Evolutionary conservation across 345 rosid species (phyloP), one percentile per base, ranked within the genome.

Genomic region (Syzygium aqueum): DNA sequence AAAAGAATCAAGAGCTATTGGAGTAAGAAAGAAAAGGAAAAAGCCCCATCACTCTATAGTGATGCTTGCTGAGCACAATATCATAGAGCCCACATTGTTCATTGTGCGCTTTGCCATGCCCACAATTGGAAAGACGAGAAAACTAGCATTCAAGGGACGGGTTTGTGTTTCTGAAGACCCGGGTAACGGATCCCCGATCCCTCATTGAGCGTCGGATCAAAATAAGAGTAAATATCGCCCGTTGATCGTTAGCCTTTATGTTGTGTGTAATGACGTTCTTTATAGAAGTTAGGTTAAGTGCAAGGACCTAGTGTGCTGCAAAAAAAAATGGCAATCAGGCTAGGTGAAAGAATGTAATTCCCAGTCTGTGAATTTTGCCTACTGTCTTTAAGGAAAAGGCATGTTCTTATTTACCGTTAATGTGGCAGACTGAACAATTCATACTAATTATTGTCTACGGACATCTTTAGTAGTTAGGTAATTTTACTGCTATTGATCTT

Each of bases 121-220:
- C 73, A 7, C 19, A n/a, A n/a, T 61, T 1, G 73, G 73, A 30
- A 61, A 61, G 73, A 16, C 3, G 73, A 61, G 73, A n/a, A n/a
- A 33, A 16, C 19, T 13, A 13, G 19, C 37, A 61, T 61, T 61
- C 1, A n/a, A 6, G 73, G 33, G 1, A n/a, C 33, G 2, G 73
- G 73, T 59, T 59, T 12, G 13, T 23, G 63, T 57, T 23, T 57
- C 63, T 57, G 11, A 59, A 59, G 65, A 59, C 30, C 30, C 7
- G 30, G 65, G 65, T 7, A 59, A 27, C 3, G 6, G 30, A 59
- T 25, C 25, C 23, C n/a, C 15, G 11, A 59, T 59, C 16, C 73
- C 8, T 61, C 0, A 30, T 27, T 3, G 3, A 61, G 33, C 0
- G 30, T n/a, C 4, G 4, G 17, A 6, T 61, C 16, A n/a, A 27